Base-by-base conservation (phyloP, 192 early-diverging fungal species). In the Coemansia sp. region DNA sequence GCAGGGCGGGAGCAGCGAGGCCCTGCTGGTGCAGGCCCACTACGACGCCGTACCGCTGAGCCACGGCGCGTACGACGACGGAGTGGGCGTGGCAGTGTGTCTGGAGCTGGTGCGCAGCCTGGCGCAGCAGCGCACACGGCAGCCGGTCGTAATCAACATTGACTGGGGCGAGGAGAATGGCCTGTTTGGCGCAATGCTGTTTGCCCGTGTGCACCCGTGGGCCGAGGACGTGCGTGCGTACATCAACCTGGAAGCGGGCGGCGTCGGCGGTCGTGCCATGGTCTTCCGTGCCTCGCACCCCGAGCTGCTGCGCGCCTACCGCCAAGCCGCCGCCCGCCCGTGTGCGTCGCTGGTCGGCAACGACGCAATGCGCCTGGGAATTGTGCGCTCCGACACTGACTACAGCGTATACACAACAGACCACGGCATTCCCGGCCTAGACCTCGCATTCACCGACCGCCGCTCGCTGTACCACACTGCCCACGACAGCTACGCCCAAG, bases 101-200 rank as follows among this genome's bases (percentile, higher is more conserved):
- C 51, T 87, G 23, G 85, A 83, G 62, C 72, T 83, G 35, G 52
- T 82, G 33, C 80, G 82, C 31, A 84, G 76, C 39, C 60, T 87
- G 49, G 64, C 78, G 18, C 43, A 54, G 17, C 64, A 76, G 27
- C 85, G 82, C n/a, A 72, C 77, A 19, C 61, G 75, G 14, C 75
- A 85, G 36, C 76, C 79, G 4, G 70, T 87, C 29, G 55, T 87
- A 10, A 79, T 87, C 48, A 80, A 85, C 63, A 81, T 87, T 38
- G 84, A 87, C 54, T 85, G 84, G 59, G 78, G 78, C 28, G 85
- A 87, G 60, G 85, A 87, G 47, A 61, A 51, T 45, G 85, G 83
- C 0, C 57, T 87, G 14, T 60, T 74, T 54, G 85, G 85, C 9
- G 82, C 85, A 7, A 62, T 56, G 14, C 60, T 75, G 4, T 81